Evolutionary conservation across 2,329 filamentous ascomycete genomes (phyloP), one percentile per base, ranked within the genome.

Genomic region (Phialemoniopsis sp.): DNA sequence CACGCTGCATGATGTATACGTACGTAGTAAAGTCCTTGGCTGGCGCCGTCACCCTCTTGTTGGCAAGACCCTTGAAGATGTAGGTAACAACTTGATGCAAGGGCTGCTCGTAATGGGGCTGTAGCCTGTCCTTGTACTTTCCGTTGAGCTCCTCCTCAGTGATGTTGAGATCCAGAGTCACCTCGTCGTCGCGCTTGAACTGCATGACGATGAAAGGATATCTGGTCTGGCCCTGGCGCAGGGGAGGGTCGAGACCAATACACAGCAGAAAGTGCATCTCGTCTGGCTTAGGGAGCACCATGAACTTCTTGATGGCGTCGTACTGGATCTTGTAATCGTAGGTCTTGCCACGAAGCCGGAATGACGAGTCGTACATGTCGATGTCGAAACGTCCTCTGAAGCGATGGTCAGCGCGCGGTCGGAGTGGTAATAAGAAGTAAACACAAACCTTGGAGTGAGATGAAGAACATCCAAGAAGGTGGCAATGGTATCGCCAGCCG

Each of bases 301-400:
- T 96, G 61, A 97, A 97, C 63, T 97, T 97, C 74, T 98, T 98
- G 68, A 97, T 89, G 36, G 85, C 82, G 42, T 96, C 88, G 66
- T 96, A 98, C 62, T 96, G 89, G 50, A 98, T 97, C 78, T 98
- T 98, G 80, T 98, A 98, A 70, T 98, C 94, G 72, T 98, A 98
- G 17, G 93, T 98, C 70, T 98, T 98, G 56, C 93, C 93, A 49
- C 93, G 91, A 46, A 98, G 78, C 46, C 93, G 86, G 77, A 98
- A 97, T 3, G 93, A 97, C 13, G 82, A 85, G 64, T 97, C 93
- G 76, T 98, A 98, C 86, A 98, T 95, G 64, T 98, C 93, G 68
- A 98, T 95, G 63, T 97, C 93, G 75, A 98, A 98, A 51, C 93
- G 91, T 62, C 93, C 94, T 86, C 93, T 90, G 65, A 8, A 26